Conservation (phyloP, 176 grass and related monocot species). For the Eleusine coracana region DNA sequence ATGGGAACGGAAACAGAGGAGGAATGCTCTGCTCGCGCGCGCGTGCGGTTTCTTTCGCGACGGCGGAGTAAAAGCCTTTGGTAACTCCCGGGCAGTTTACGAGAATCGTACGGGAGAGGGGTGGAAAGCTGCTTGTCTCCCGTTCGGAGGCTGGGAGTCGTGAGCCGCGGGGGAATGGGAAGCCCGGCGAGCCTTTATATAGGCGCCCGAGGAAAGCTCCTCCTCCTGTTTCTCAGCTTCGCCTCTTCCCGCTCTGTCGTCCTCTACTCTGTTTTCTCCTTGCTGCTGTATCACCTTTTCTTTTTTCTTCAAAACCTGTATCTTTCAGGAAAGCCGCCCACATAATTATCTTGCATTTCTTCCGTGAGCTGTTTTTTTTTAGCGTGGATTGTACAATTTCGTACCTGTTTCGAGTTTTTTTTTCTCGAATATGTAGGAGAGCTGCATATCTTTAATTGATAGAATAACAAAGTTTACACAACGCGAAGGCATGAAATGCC, state of each 20-base stretch:
- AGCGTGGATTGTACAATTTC: not conserved
- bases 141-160: slow-evolving; percentile 33
- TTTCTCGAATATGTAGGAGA: too few species aligned
- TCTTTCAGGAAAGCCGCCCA: not conserved
- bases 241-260: not conserved
- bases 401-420: not conserved
- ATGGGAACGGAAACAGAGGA: slow-evolving; percentile 33
- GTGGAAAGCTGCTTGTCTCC: slow-evolving; percentile 28
- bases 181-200: slow-evolving; percentile 29
- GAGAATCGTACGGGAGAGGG: not conserved
- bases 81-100: slow-evolving; percentile 42
- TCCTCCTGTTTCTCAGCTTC: not conserved
- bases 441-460: too few species aligned
- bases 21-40: slow-evolving; percentile 33
- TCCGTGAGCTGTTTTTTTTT: not conserved
- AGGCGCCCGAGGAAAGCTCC: not conserved
- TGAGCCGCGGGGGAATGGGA: slow-evolving; percentile 25
- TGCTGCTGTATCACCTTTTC: not conserved
- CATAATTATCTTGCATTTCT: not conserved
- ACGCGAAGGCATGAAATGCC: too few species aligned
- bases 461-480: too few species aligned
- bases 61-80: slow-evolving; percentile 9
- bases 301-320: too few species aligned
- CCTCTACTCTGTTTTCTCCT: not conserved
- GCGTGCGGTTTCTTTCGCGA: slow-evolving; percentile 12